Evolutionary conservation across 306 rosid species (phyloP).

Genomic region (Medicago ruthenica): DNA sequence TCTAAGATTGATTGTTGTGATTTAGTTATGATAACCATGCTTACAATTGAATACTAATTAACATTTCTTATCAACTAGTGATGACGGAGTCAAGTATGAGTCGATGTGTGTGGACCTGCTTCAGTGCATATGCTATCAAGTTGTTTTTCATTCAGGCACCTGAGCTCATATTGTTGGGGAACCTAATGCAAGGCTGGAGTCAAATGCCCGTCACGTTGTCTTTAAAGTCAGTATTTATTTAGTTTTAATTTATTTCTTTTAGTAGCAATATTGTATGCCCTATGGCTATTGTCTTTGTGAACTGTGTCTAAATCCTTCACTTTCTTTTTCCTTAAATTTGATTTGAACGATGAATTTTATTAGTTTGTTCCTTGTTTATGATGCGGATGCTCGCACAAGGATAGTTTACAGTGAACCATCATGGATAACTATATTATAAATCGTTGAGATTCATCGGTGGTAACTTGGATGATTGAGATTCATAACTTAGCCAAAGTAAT

Average conservation of each 20-base stretch:
- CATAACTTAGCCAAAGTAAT: background rate
- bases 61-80: constrained; percentile 54
- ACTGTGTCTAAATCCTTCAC: background rate
- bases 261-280: background rate
- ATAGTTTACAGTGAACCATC: background rate
- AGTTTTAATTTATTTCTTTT: constrained; percentile 12
- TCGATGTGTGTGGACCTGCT: constrained; percentile 73
- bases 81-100: constrained; percentile 68
- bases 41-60: constrained; percentile 23
- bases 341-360: background rate
- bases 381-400: background rate
- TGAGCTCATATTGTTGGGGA: constrained; percentile 50
- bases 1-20: background rate
- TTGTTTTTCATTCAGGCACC: constrained; percentile 53
- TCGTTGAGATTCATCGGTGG: too few species aligned
- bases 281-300: constrained; percentile 17
- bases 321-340: constrained; percentile 23
- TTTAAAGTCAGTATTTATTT: constrained; percentile 38
- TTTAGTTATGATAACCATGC: background rate
- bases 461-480: background rate
- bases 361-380: background rate
- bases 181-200: constrained; percentile 34
- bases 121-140: constrained; percentile 72
- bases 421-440: background rate
- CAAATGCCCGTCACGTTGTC: constrained; percentile 31